phyloP scores from a whole-genome alignment of 2,329 filamentous ascomycete species.

The Scytalidium sp. region DNA sequence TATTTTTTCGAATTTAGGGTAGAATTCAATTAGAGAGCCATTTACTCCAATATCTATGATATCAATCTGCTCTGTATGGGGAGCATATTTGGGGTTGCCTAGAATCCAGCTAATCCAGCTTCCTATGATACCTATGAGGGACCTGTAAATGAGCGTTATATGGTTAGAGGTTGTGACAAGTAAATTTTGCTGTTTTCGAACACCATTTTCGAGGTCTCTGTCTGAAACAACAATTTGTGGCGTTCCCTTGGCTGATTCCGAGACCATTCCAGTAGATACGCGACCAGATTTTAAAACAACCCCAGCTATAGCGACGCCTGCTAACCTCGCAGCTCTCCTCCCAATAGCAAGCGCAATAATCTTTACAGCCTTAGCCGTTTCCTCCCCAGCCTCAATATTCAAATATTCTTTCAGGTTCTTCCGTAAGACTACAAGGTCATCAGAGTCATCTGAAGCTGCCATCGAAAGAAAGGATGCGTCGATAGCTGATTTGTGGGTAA shows the following conservation, averaged over 20 bases:
- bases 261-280: slow-evolving; percentile 37
- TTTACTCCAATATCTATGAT: slow-evolving; percentile 40
- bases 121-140: neutral
- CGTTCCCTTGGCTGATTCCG: neutral
- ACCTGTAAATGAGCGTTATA: neutral
- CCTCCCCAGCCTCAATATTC: slow-evolving; percentile 73
- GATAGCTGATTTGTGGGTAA: neutral
- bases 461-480: neutral
- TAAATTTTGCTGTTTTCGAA: neutral
- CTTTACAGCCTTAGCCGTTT: slow-evolving; percentile 84
- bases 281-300: slow-evolving; percentile 75
- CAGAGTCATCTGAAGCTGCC: neutral
- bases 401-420: slow-evolving; percentile 63
- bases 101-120: slow-evolving; percentile 1
- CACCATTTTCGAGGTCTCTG: neutral
- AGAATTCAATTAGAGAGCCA: slow-evolving; percentile 88
- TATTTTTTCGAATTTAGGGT: slow-evolving; percentile 84
- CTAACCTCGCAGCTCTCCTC: slow-evolving; percentile 78
- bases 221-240: neutral
- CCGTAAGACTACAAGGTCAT: neutral
- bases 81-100: neutral
- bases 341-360: slow-evolving; percentile 76
- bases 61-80: slow-evolving; percentile 1
- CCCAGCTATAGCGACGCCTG: slow-evolving; percentile 80
- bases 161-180: neutral